Conservation (phyloP, 495 filamentous ascomycete species). For the Penicillium salamii region DNA sequence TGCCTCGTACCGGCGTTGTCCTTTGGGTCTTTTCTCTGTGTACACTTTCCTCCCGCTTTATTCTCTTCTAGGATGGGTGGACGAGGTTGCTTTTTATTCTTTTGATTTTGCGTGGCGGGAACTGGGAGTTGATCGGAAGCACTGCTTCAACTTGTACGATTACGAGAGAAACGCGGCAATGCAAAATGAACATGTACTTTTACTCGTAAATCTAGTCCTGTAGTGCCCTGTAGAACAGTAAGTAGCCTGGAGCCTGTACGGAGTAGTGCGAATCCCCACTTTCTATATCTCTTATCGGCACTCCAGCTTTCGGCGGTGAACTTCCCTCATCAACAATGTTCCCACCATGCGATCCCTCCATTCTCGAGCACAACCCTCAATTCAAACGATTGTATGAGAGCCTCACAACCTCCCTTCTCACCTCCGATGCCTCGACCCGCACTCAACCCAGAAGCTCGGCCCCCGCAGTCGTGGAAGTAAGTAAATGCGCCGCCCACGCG, state of each 20-base stretch:
- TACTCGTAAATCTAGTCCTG: not conserved
- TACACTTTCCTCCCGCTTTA: constrained; percentile 3
- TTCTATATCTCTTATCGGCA: not conserved
- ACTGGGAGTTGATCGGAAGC: constrained; percentile 18
- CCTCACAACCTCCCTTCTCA: constrained; percentile 55
- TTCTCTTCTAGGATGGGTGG: not conserved
- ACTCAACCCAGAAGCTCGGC: constrained; percentile 51
- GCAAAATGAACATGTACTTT: constrained; percentile 22
- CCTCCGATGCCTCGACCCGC: constrained; percentile 61
- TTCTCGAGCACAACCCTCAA: constrained; percentile 61
- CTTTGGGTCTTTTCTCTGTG: constrained; percentile 6
- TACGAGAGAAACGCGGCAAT: constrained; percentile 46
- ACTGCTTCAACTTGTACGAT: constrained; percentile 40
- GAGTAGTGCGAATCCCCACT: not conserved
- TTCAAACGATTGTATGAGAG: constrained; percentile 63
- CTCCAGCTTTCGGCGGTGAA: constrained; percentile 20
- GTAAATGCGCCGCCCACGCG: constrained; percentile 4
- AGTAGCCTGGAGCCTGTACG: too few species aligned
- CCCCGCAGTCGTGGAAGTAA: constrained; percentile 54
- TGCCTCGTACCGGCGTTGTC: not conserved
- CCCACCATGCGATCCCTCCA: constrained; percentile 58
- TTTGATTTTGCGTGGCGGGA: constrained; percentile 10
- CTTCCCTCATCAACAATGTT: constrained; percentile 48
- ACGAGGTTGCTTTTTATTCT: constrained; percentile 7
- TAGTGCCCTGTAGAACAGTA: not conserved